These are phyloP conservation scores for Yamadazyma membranifaciens DNA, from an alignment of 1,139 yeast species.

Conservation along the genomic window DNA sequence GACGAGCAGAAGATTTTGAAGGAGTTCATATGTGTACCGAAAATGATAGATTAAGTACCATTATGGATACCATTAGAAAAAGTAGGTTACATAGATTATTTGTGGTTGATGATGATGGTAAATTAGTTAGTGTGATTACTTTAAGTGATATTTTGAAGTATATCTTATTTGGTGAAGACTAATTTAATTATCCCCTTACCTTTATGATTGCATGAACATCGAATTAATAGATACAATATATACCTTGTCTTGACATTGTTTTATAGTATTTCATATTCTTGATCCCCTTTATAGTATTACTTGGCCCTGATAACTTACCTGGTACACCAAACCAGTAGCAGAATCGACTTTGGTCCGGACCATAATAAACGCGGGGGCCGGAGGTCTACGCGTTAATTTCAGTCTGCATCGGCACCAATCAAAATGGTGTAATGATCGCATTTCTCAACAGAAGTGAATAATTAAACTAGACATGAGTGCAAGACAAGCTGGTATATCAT, in stretches of 20 bases:
- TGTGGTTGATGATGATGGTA: slow-evolving; percentile 82
- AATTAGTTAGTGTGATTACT: slow-evolving; percentile 79
- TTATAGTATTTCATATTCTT: too few species aligned
- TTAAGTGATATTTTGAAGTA: slow-evolving; percentile 89
- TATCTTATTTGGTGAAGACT: slow-evolving; percentile 66
- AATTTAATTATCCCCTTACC: slow-evolving; percentile 6
- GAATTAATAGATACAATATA: too few species aligned
- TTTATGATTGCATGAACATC: too few species aligned
- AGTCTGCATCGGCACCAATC: not conserved
- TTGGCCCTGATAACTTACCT: too few species aligned
- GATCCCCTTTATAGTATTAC: too few species aligned
- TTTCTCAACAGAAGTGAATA: not conserved
- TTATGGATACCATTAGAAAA: slow-evolving; percentile 90
- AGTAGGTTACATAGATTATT: slow-evolving; percentile 89
- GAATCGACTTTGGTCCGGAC: too few species aligned
- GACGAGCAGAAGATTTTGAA: slow-evolving; percentile 94
- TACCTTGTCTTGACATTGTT: too few species aligned
- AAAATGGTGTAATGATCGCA: slow-evolving; percentile 1
- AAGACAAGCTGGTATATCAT: slow-evolving; percentile 83
- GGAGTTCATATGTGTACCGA: slow-evolving; percentile 96
- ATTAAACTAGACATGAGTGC: slow-evolving; percentile 50
- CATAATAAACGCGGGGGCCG: too few species aligned
- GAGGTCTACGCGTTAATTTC: too few species aligned
- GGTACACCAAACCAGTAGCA: too few species aligned
- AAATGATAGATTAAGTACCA: slow-evolving; percentile 82